Base-by-base conservation (phyloP, 805 yeast species). In the Saccharomyces jurei region DNA sequence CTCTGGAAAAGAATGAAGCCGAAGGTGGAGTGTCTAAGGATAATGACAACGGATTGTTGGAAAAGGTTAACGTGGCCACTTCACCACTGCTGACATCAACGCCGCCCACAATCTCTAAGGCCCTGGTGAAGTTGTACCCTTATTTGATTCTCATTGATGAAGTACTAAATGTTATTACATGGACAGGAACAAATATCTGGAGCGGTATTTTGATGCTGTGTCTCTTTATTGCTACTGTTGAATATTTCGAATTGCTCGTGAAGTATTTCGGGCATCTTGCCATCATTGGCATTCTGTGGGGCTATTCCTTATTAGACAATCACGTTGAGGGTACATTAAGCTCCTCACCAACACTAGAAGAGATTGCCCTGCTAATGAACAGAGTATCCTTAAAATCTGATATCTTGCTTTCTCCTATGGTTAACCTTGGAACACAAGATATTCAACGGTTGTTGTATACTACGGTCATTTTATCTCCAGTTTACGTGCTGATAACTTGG, bases 141-240 rank as follows among this genome's bases (percentile, higher is more conserved):
- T 89, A 89, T 66, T 74, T 92, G 49, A 77, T 84, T 48, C 79
- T 83, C 2, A 81, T 83, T 10, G 88, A 89, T 67, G 81, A 83
- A 59, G 57, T 80, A 2, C 75, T 89, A 53, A 83, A 87, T 47
- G 77, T 89, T 48, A 70, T 87, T 46, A 90, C 97, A 0, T 91
- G 97, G 97, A 88, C 97, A 4, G 83, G 84, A 57, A 89, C 85
- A 32, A 94, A 88, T 67, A 75, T 78, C 41, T 88, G 90, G 87
- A 71, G 84, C 55, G 81, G 88, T 60, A 72, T 85, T 30, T 75
- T 88, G 36, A 63, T 85, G 50, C 54, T 55, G 52, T 50, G 54
- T 48, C 63, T 74, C 17, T 83, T 79, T 67, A 73, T 82, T 2
- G 72, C 86, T 6, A 65, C 79, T 6, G 86, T 87, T 30, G 71